phyloP scores from a whole-genome alignment of 129 eudicot genomes.

The Flaveria robusta region DNA sequence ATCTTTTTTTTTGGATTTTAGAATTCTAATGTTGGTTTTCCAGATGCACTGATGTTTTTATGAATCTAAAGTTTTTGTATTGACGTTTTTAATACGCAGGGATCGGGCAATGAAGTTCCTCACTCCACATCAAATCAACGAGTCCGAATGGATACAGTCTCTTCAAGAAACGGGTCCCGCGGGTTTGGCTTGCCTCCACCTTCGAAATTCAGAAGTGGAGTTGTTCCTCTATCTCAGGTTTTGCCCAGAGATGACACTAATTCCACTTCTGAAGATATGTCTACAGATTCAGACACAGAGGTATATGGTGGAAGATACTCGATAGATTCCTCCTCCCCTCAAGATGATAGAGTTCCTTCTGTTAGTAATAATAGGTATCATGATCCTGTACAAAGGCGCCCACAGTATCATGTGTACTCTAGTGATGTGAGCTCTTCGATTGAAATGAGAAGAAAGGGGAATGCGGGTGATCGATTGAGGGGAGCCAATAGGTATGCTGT shows the following conservation, averaged over 20 bases:
- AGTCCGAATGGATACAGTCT: conserved; percentile 45
- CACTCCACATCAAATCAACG: conserved; percentile 41
- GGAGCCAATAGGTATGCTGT: conserved; percentile 58
- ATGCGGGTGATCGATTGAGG: conserved; percentile 48
- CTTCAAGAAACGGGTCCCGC: conserved; percentile 40
- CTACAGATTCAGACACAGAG: conserved; percentile 67
- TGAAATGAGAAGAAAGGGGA: conserved; percentile 49
- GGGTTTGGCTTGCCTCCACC: conserved; percentile 71
- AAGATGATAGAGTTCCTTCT: conserved; percentile 50
- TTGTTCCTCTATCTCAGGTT: conserved; percentile 60
- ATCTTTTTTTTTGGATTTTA: conserved; percentile 4
- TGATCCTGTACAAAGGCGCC: conserved; percentile 41
- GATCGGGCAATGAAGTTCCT: conserved; percentile 54
- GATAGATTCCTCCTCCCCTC: conserved; percentile 77
- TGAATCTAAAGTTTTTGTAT: background rate
- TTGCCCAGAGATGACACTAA: conserved; percentile 49
- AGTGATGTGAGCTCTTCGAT: conserved; percentile 65
- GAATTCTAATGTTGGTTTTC: conserved; percentile 9
- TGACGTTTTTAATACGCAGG: conserved; percentile 36
- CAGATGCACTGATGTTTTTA: background rate
- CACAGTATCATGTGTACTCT: conserved; percentile 64
- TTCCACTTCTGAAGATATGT: conserved; percentile 67
- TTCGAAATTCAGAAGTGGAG: conserved; percentile 59
- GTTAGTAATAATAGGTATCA: conserved; percentile 39
- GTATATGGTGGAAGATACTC: conserved; percentile 83